Evolutionary conservation across 768 basidiomycete species (phyloP), one percentile per base, ranked within the genome.

Genomic region (Boletus pseudopeckii): DNA sequence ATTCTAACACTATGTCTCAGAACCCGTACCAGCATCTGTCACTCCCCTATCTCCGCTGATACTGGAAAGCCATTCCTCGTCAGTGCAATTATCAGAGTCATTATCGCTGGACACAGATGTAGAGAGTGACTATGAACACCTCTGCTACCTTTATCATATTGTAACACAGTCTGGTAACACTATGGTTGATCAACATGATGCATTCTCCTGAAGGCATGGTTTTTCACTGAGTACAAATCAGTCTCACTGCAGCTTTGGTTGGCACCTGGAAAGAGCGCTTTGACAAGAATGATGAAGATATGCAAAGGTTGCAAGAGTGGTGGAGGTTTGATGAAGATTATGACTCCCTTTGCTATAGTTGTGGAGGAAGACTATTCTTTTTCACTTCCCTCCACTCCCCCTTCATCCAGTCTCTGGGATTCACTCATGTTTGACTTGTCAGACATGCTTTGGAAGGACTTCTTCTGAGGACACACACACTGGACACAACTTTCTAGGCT

Each of bases 151-250:
- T 52, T 88, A 95, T 55, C 63, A 87, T 45, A 86, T 95, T 10
- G 70, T 80, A 52, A 93, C 93, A 1, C 89, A 96, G 50, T 90
- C 89, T 32, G 95, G 95, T 4, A 81, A 90, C 28, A 66, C 85
- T 14, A 74, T 84, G 57, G 61, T 96, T 17, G 93, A 97, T 72
- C 81, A 95, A 45, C 81, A 85, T 15, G 69, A 74, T 53, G 60
- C 71, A 14, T 61, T 65, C 51, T 59, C 60, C 36, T 58, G 62
- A 47, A 56, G 54, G 32, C 58, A 61, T 18, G 66, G 62, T 18
- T 60, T 70, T 28, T 52, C 49, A 45, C 57, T 59, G 0, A 38
- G 53, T 0, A 14, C 44, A 4, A 46, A 50, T 17, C 60, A 48
- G 20, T 28, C 53, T 2, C 58, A 55, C 15, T 49, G 39, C 14